Percentiles rank a stretch among this genome's conserved stretches.
These are phyloP conservation scores for Spiromastix sp. DNA, from an alignment of 2,329 filamentous ascomycete species.

Conservation along the genomic window DNA sequence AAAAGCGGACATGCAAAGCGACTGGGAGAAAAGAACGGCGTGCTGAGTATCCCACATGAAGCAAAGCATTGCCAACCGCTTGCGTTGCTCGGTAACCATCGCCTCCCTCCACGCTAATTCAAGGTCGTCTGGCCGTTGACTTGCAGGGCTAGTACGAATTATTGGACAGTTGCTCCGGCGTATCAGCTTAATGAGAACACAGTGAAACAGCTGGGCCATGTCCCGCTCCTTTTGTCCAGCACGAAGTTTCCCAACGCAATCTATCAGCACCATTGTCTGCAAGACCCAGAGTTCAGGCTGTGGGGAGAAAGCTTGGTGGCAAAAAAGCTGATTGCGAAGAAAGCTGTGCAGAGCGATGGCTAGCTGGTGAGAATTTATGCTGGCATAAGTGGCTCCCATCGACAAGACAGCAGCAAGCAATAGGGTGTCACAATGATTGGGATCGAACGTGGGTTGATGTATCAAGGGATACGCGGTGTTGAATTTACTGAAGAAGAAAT, in stretches of 20 bases:
- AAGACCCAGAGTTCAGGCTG: conserved; percentile 52
- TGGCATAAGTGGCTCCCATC: conserved; percentile 52
- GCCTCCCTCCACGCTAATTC: conserved; percentile 43
- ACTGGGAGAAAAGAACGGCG: conserved; percentile 55
- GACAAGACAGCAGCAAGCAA: conserved; percentile 46
- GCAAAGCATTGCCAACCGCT: conserved; percentile 49
- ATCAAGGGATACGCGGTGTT: conserved; percentile 52
- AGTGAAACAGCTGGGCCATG: conserved; percentile 51
- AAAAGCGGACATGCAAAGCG: conserved; percentile 56
- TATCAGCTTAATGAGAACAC: conserved; percentile 45
- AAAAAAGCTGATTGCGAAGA: conserved; percentile 49
- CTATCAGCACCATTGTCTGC: conserved; percentile 51
- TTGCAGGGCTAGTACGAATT: conserved; percentile 27
- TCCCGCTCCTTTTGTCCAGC: conserved; percentile 55
- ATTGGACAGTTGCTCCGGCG: conserved; percentile 43
- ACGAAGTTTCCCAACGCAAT: conserved; percentile 54
- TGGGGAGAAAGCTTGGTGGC: conserved; percentile 46
- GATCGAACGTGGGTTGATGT: conserved; percentile 48
- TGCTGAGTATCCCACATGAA: conserved; percentile 60
- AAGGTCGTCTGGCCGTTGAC: conserved; percentile 28
- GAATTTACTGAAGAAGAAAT: conserved; percentile 52
- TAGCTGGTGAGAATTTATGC: conserved; percentile 48
- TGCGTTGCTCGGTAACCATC: conserved; percentile 48
- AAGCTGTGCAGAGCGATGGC: conserved; percentile 54
- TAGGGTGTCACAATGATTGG: conserved; percentile 39